Base-by-base conservation (phyloP, 345 rosid species). In the Pugionium cornutum region DNA sequence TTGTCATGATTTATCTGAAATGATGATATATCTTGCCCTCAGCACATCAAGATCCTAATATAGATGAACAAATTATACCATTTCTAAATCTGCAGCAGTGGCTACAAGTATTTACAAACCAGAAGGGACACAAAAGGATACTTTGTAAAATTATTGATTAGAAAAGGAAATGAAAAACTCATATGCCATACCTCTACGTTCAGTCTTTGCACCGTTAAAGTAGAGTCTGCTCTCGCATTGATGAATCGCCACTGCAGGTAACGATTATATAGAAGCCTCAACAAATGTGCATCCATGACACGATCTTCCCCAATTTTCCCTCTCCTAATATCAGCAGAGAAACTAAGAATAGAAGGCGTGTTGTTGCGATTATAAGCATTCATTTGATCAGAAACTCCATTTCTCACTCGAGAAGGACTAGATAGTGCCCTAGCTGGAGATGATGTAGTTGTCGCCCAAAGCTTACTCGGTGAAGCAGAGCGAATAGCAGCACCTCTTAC, bases 171-270 rank as follows among this genome's bases (percentile, higher is more conserved):
- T 39, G 42, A 48, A 32, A 26, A 26, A 44, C 5, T 35, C 37
- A 43, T 27, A 51, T 41, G 54, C 29, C 67, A 73, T 84, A 95
- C 99, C 98, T 95, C 96, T 51, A 96, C 86, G 29, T 79, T 82
- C 48, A 79, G 76, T 57, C 76, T 82, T 65, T 91, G 99, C 58
- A 79, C 79, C 48, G 81, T 80, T 35, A 81, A 50, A 61, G 95
- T 73, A 64, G 81, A 70, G 63, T 89, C 95, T 37, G 89, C 86
- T 68, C 95, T 86, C 27, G 98, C 99, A 83, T 87, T 95, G 35
- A 78, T 83, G 79, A 87, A 91, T 46, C 96, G 81, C 96, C 91
- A 91, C 54, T 95, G 99, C 78, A 95, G 64, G 75, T 85, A 66
- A 43, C 87, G 82, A 73, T 95, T 95, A 77, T 95, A 81, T 7